phyloP scores from a whole-genome alignment of 2,329 filamentous ascomycete species.

The Colletotrichum eremochloae region DNA sequence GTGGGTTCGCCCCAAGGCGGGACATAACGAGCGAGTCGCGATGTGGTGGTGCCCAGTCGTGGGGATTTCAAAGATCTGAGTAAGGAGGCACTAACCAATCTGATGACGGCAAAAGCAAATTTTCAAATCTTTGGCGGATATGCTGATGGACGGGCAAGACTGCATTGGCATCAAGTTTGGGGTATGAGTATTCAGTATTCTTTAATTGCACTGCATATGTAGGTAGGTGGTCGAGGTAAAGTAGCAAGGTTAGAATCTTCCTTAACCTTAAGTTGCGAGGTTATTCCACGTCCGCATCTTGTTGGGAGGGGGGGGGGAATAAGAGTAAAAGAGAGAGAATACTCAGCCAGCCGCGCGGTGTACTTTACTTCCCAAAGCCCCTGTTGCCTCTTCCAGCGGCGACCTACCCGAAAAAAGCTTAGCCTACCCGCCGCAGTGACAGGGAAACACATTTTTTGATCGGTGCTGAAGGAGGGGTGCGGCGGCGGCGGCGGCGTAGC shows the following conservation, averaged over 20 bases:
- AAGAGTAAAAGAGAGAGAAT: neutral
- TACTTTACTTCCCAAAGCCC: neutral
- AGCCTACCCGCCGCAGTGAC: constrained; percentile 36
- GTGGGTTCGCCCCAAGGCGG: neutral
- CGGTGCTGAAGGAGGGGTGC: neutral
- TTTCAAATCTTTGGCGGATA: neutral
- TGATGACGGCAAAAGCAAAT: constrained; percentile 14
- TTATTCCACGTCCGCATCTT: neutral
- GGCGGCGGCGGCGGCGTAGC: too few relatives aligned
- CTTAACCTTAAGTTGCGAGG: neutral
- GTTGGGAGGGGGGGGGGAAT: neutral
- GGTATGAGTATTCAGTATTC: neutral
- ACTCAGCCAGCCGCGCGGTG: constrained; percentile 31
- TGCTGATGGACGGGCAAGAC: neutral
- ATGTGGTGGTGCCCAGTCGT: neutral
- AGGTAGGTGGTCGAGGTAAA: neutral
- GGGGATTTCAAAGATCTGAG: constrained; percentile 35
- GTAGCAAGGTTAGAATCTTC: neutral
- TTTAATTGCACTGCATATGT: neutral
- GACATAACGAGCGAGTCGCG: neutral
- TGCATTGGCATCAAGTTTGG: neutral
- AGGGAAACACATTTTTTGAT: neutral
- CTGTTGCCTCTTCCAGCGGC: neutral
- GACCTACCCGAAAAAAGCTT: constrained; percentile 24
- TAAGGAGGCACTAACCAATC: constrained; percentile 32